These are phyloP conservation scores for Leptomonas pyrrhocoris DNA, from an alignment of 208 protist genomes.

Conservation along the genomic window DNA sequence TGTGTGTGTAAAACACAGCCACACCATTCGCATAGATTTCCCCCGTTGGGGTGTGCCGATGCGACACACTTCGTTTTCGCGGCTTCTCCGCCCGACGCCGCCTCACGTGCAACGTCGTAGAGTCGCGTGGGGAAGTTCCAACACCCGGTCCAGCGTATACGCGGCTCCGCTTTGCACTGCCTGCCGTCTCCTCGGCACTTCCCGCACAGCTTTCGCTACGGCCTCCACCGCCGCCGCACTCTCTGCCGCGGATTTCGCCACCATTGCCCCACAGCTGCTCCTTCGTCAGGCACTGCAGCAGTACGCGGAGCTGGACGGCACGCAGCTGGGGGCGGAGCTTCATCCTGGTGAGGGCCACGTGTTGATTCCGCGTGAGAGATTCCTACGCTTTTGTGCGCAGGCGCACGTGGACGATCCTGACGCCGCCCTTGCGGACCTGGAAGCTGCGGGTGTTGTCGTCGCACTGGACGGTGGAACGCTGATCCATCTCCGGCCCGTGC, in stretches of 20 bases:
- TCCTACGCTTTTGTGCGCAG: conserved; percentile 55
- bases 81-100: no score
- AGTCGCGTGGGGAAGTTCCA: not conserved
- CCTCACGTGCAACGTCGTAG: not conserved
- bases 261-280: conserved; percentile 55
- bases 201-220: not conserved
- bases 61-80: no score
- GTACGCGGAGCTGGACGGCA: conserved; percentile 41
- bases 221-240: not conserved
- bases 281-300: conserved; percentile 60
- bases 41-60: no score
- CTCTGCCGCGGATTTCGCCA: conserved; percentile 37
- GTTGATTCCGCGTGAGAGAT: conserved; percentile 58
- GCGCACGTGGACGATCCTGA: conserved; percentile 57
- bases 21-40: no score
- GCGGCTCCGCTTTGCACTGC: not conserved
- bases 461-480: conserved; percentile 45
- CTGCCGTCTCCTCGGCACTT: not conserved
- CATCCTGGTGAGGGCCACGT: conserved; percentile 27
- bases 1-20: no score
- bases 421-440: conserved; percentile 44
- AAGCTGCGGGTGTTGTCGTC: conserved; percentile 59
- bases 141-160: not conserved
- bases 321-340: conserved; percentile 13
- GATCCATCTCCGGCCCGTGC: conserved; percentile 67